Conservation (phyloP, 2,329 filamentous ascomycete species). For the Claviceps humidiphila region DNA sequence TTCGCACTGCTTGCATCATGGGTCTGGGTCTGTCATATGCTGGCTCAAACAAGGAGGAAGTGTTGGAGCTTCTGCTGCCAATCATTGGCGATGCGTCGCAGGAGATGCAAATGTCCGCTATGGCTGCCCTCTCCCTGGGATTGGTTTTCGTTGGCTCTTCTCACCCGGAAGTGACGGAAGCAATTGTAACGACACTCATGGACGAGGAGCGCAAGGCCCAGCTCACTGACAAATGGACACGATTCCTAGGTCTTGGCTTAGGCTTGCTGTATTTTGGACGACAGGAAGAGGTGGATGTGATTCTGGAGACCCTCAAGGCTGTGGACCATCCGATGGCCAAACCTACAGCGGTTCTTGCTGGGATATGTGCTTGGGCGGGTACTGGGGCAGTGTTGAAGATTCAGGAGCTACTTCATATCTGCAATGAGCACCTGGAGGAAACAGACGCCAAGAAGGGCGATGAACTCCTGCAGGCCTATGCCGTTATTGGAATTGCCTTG, state of each 20-base stretch:
- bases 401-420: constrained; percentile 92
- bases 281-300: constrained; percentile 97
- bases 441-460: constrained; percentile 91
- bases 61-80: constrained; percentile 75
- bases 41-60: constrained; percentile 79
- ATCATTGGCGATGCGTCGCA: constrained; percentile 73
- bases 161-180: constrained; percentile 79
- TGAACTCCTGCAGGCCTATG: constrained; percentile 89
- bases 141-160: constrained; percentile 88
- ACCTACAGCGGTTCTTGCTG: constrained; percentile 84
- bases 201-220: constrained; percentile 86
- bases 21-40: constrained; percentile 90
- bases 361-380: constrained; percentile 96
- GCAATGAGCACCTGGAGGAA: constrained; percentile 94
- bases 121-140: constrained; percentile 85
- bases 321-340: constrained; percentile 96
- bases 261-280: constrained; percentile 91
- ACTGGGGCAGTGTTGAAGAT: constrained; percentile 95
- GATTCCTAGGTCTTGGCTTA: constrained; percentile 88
- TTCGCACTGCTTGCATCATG: constrained; percentile 83
- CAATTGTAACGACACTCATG: constrained; percentile 82
- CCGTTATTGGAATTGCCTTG: constrained; percentile 82
- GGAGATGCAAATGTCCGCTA: constrained; percentile 91
- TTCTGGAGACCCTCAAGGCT: constrained; percentile 89
- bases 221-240: constrained; percentile 95